Base-by-base conservation (phyloP, 164 flowering plant genomes). In the Vitis rotundifolia region DNA sequence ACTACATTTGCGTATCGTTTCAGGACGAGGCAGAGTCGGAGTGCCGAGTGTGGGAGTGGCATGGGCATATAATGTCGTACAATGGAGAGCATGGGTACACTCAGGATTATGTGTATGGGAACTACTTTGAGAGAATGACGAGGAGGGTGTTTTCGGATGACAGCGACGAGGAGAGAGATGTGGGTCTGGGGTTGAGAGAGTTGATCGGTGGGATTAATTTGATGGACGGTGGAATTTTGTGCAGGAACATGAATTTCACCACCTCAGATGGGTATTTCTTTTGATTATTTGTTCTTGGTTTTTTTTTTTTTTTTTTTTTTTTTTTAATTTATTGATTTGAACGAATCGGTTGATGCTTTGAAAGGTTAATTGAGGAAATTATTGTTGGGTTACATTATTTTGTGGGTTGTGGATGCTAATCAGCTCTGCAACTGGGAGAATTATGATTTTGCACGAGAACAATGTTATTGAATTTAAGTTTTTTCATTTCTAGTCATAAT, bases 11-110 rank as follows among this genome's bases (percentile, higher is more conserved):
- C 61, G 89, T 95, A 49, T 91, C 90, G 28, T 88, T 78, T 71
- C 97, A 88, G 26, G 85, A 86, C 63, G 94, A 92, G 12, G 55
- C 54, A 5, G 93, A 75, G 0, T 85, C 90, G 44, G 97, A 87
- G 66, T 93, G 90, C 51, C 85, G 99, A 60, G 98, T 91, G 0
- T 95, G 99, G 99, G 98, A 93, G 80, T 95, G 99, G 99, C 98
- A 93, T 63, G 98, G 99, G 10, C 98, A 91, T 73, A 83, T 95
- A 3, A 88, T 91, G 97, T 64, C 90, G 68, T 91, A 84, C 68
- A 95, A 95, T 79, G 94, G 90, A 49, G 95, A 88, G 69, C 74
- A 86, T 66, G 97, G 93, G 48, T 91, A 86, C 63, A 63, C 83
- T 0, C 97, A 92, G 0, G 97, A 95, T 86, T 93, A 93, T 75